Base-by-base conservation (phyloP, 2,329 filamentous ascomycete species). In the Diplocarpon rosae region DNA sequence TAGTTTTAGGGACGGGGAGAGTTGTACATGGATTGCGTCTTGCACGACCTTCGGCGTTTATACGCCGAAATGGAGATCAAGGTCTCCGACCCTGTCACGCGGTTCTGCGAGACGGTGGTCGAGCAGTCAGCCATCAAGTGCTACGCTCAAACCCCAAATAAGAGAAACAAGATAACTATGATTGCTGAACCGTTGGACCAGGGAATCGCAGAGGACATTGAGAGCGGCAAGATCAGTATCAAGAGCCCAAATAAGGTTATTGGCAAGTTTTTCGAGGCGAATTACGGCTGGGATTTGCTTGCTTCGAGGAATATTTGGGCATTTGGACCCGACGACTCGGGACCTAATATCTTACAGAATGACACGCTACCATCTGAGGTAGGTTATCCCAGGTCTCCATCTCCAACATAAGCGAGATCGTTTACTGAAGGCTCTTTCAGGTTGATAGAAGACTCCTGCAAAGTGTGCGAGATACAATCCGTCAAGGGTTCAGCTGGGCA, bases 51-150 rank as follows among this genome's bases (percentile, higher is more conserved):
- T 37, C 83, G 92, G 43, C 78, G 81, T 33, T 66, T 96, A n/a
- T 98, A 95, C 61, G 89, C 92, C 12, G 90, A 96, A 59, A 98
- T 98, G 92, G 92, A 98, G 63, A 85, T 98, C 67, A 96, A 96
- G 67, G 87, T 98, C 39, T 98, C 92, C 0, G 92, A 98, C 62
- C 92, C 92, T 1, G 90, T 98, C 35, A 96, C 92, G 13, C 76
- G 92, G 38, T 98, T 98, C 71, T 95, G 88, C 66, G 92, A 98
- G 67, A 98, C 92, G 0, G 90, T 95, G 20, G 88, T 95, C 31
- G 92, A 98, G 64, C 94, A 92, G 54, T 95, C 88, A 14, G 89
- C 89, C 15, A 95, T 94, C 48, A 95, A 95, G 67, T 98, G 92
- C 68, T 98, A 95, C 63, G 90, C 92, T 16, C 80, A 95, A 56